Evolutionary conservation across 352 stramenopile species (phyloP), one percentile per base, ranked within the genome.

Genomic region (Pythium brachiatum): DNA sequence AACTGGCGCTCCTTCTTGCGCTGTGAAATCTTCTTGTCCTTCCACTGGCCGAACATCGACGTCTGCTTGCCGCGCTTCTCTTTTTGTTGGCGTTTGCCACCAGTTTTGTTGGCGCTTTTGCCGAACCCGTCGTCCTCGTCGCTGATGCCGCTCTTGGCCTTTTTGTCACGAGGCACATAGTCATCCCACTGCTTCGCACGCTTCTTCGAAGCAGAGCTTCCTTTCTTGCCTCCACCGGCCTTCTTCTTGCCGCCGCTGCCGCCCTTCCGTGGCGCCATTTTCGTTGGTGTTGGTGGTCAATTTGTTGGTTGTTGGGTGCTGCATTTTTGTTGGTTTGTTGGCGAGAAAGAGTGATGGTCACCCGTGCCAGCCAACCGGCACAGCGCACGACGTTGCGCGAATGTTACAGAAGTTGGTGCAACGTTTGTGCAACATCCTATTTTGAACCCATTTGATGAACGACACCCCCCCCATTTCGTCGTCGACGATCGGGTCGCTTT

Each of bases 1-100:
- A 90, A 88, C 53, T 75, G 53, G 16, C 70, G 66, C 46, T 75
- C 53, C 74, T 89, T 83, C 13, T 43, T 54, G 23, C 68, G 70
- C 34, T 79, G 59, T 21, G 56, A n/a, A 43, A 81, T 64, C 69
- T 89, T 90, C 21, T 79, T 73, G 27, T 83, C 55, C 56, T 90
- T 88, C 84, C 84, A 93, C 66, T 93, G 84, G 2, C 68, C 63
- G 53, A 92, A 84, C 84, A 93, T 91, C 26, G 81, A 90, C 15
- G 54, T 48, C 16, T 43, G 38, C 31, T 53, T 39, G n/a, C 26
- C 27, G 9, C 34, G n/a, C 7, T 21, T 46, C 2, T 18, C 23
- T 20, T 12, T 31, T 21, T 15, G 46, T 43, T 64, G 38, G 43
- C 32, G 44, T 50, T 60, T 60, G 26, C 56, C 13, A n/a, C 15